phyloP scores from a whole-genome alignment of 2,329 filamentous ascomycete species.

The Dactylellina haptotyla region DNA sequence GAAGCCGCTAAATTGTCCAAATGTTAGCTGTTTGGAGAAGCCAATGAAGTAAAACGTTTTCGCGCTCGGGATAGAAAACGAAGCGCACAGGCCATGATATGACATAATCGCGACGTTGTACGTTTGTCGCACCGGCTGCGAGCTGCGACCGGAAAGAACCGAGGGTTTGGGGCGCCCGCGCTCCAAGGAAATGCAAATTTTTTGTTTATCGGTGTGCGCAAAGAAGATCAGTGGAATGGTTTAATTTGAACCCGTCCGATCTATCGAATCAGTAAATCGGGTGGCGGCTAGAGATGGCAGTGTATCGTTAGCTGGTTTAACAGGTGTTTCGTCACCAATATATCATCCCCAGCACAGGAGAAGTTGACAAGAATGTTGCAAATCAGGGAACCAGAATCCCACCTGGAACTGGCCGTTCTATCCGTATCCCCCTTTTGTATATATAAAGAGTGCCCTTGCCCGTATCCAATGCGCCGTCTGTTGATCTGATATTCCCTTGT shows the following conservation, averaged over 20 bases:
- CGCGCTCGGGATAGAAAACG: too few species aligned
- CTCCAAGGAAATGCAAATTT: too few species aligned
- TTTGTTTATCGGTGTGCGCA: background rate
- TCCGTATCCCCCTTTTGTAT: background rate
- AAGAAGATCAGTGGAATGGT: background rate
- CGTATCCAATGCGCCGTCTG: background rate
- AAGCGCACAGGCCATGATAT: background rate
- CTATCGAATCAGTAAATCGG: conserved; percentile 18
- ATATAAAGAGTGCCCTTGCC: background rate
- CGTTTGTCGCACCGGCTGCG: background rate
- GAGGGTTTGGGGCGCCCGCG: background rate
- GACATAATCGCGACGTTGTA: conserved; percentile 20
- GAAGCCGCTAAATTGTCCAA: too few species aligned
- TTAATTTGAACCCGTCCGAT: background rate
- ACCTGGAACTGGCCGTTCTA: too few species aligned
- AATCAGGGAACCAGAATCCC: conserved; percentile 42
- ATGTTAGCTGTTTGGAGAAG: too few species aligned
- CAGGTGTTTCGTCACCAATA: conserved; percentile 45
- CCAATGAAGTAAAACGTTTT: too few species aligned
- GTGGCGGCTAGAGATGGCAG: conserved; percentile 8
- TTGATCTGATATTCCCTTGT: too few species aligned
- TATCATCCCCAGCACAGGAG: conserved; percentile 14
- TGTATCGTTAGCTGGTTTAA: background rate
- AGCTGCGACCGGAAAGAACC: conserved; percentile 3
- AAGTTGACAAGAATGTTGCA: background rate